Evolutionary conservation across 73 alveolate species (phyloP).

Genomic region (Tetrahymena elliotti): DNA sequence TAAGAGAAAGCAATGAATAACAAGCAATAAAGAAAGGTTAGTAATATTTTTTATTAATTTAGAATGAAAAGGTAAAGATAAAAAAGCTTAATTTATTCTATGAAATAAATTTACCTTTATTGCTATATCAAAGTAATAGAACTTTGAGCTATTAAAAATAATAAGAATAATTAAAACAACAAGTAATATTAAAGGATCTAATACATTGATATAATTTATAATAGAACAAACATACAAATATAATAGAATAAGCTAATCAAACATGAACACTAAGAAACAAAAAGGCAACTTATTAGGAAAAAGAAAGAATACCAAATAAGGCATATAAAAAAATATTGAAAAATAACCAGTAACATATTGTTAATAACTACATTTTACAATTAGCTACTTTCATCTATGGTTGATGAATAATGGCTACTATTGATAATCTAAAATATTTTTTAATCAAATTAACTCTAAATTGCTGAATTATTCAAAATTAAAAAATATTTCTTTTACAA

Average conservation of each 20-base stretch:
- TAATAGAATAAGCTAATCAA: not conserved
- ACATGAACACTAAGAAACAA: not conserved
- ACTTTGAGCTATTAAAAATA: not conserved
- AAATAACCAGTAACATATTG: not conserved
- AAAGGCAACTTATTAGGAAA: not conserved
- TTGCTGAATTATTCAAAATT: not conserved
- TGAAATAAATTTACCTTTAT: not conserved
- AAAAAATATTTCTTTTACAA: not conserved
- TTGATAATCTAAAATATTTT: too few relatives aligned
- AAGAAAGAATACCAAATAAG: not conserved
- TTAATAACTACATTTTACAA: not conserved
- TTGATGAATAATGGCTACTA: not conserved
- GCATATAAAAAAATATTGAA: not conserved
- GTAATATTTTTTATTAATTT: not conserved
- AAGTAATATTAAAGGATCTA: not conserved
- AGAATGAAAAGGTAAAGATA: not conserved
- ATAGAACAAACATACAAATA: not conserved
- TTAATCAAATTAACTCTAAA: not conserved
- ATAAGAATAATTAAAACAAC: not conserved
- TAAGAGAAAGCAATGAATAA: not conserved
- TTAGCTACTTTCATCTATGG: not conserved
- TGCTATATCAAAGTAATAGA: not conserved
- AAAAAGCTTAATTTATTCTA: not conserved
- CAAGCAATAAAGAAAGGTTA: not conserved
- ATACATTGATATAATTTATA: not conserved